phyloP scores from a whole-genome alignment of 306 rosid species.

The Erythrophleum fordii region DNA sequence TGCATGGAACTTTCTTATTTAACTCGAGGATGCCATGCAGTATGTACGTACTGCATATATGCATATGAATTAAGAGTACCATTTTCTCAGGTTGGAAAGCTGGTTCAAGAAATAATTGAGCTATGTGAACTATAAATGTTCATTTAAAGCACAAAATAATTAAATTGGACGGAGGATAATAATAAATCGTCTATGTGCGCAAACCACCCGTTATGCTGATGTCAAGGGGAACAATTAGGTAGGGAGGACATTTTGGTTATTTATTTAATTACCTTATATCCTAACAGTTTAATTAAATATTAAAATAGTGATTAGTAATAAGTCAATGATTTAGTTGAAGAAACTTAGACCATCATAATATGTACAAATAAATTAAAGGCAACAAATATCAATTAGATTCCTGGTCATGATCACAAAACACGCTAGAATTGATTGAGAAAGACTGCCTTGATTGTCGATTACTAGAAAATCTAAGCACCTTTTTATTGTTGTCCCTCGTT shows the following conservation, averaged over 20 bases:
- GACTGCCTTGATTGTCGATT: neutral
- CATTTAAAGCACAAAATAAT: too few species aligned
- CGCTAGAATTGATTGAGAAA: neutral
- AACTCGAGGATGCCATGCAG: too few species aligned
- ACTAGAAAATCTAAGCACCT: neutral
- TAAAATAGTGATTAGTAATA: neutral
- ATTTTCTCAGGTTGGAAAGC: neutral
- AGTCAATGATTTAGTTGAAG: conserved; percentile 32
- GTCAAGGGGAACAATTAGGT: neutral
- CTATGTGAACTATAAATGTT: too few species aligned
- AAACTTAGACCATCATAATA: neutral
- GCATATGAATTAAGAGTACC: too few species aligned
- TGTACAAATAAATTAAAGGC: neutral
- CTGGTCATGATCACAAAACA: neutral
- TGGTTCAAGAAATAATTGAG: neutral
- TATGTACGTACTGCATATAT: too few species aligned
- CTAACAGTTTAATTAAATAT: neutral
- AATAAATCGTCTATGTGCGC: neutral
- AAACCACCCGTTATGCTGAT: neutral
- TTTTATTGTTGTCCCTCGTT: neutral
- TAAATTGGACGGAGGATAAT: too few species aligned
- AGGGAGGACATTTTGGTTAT: neutral
- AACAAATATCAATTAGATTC: neutral
- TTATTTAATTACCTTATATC: neutral
- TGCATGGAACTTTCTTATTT: too few species aligned